Evolutionary conservation across 2,329 filamentous ascomycete genomes (phyloP).

Genomic region (Fusarium nematophilum): DNA sequence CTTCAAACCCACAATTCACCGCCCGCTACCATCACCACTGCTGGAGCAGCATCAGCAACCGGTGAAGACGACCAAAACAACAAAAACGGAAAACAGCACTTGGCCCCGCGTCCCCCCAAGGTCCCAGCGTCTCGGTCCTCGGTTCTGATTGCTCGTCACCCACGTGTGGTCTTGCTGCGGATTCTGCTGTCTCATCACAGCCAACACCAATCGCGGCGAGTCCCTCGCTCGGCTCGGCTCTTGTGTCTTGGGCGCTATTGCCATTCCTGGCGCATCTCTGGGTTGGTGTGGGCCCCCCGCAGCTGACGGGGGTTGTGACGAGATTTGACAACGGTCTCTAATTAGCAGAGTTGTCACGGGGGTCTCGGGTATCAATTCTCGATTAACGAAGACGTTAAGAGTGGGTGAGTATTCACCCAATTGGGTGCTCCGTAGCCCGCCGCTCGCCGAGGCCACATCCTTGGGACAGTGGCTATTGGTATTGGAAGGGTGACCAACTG

Average conservation of each 20-base stretch:
- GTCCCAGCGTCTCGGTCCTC: conserved; percentile 23
- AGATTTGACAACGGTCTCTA: conserved; percentile 27
- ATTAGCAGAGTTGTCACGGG: conserved; percentile 24
- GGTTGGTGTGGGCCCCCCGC: conserved; percentile 29
- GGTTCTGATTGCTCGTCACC: conserved; percentile 21
- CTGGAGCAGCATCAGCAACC: not conserved
- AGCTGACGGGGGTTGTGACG: conserved; percentile 25
- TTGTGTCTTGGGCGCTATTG: conserved; percentile 31
- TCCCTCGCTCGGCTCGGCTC: conserved; percentile 40
- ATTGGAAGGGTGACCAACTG: conserved; percentile 9
- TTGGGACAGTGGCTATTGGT: conserved; percentile 32
- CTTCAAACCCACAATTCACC: not conserved
- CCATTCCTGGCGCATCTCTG: conserved; percentile 29
- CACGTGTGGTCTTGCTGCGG: conserved; percentile 43
- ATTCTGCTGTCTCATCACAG: conserved; percentile 40
- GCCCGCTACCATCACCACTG: not conserved
- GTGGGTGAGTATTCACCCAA: conserved; percentile 25
- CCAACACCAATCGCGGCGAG: conserved; percentile 39
- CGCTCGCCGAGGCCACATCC: conserved; percentile 7
- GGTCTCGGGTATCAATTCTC: conserved; percentile 33
- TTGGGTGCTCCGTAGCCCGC: conserved; percentile 21
- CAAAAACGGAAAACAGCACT: conserved; percentile 4
- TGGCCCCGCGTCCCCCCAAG: not conserved
- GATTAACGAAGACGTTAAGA: conserved; percentile 19
- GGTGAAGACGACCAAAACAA: conserved; percentile 10